Percentiles rank a stretch among this genome's conserved stretches.
These are phyloP conservation scores for Candida ascalaphidarum DNA, from an alignment of 805 yeast genomes.

Conservation along the genomic window DNA sequence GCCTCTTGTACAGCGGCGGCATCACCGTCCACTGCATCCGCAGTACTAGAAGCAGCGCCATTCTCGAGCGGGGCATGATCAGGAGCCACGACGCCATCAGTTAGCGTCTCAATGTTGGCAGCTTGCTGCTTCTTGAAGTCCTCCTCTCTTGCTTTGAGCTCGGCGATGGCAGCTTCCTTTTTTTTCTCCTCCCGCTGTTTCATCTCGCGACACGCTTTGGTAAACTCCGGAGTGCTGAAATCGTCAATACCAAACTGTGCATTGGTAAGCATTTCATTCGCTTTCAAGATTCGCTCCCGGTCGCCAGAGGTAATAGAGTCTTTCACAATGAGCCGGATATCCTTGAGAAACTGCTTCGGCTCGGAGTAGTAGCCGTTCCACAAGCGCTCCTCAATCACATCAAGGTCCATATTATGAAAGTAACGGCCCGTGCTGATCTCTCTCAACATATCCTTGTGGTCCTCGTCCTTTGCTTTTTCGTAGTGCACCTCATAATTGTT, in stretches of 20 bases:
- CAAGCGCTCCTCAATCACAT: constrained; percentile 84
- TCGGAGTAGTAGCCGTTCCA: constrained; percentile 97
- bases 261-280: constrained; percentile 93
- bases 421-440: constrained; percentile 68
- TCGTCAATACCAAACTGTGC: constrained; percentile 96
- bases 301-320: constrained; percentile 74
- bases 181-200: constrained; percentile 55
- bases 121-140: constrained; percentile 11
- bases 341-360: constrained; percentile 82
- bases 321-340: constrained; percentile 71
- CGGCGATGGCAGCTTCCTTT: constrained; percentile 35
- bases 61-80: too few species aligned
- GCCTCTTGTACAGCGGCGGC: neutral
- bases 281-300: constrained; percentile 70
- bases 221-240: constrained; percentile 61
- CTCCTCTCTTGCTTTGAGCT: constrained; percentile 19
- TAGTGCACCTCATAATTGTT: constrained; percentile 29
- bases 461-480: constrained; percentile 37
- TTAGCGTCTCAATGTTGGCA: constrained; percentile 1
- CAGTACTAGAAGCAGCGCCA: too few species aligned
- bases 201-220: constrained; percentile 69
- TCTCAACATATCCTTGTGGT: constrained; percentile 63
- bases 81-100: neutral
- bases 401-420: constrained; percentile 85
- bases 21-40: constrained; percentile 1